Evolutionary conservation across 805 yeast genomes (phyloP).

Genomic region (Candida fluviatilis): DNA sequence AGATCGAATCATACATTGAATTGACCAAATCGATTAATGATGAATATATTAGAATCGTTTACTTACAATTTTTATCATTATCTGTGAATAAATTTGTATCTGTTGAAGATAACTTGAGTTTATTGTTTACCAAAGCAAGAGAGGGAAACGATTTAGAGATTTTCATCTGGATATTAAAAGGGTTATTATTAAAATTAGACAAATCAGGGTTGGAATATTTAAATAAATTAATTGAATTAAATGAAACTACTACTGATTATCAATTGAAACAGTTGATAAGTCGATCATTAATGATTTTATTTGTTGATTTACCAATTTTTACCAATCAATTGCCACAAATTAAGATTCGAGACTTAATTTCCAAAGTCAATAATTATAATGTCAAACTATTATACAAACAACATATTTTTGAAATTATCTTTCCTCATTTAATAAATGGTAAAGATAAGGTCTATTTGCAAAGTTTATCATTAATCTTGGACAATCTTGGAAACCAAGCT

Average conservation of each 20-base stretch:
- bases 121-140: neutral
- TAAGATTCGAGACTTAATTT: constrained; percentile 27
- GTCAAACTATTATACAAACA: constrained; percentile 76
- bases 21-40: constrained; percentile 10
- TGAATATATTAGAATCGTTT: constrained; percentile 44
- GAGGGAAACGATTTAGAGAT: constrained; percentile 44
- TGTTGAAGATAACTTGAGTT: constrained; percentile 8
- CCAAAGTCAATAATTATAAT: constrained; percentile 50
- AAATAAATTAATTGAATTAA: constrained; percentile 18
- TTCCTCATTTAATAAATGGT: constrained; percentile 51
- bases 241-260: constrained; percentile 26
- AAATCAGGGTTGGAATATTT: constrained; percentile 21
- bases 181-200: constrained; percentile 58
- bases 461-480: constrained; percentile 64
- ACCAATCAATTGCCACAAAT: constrained; percentile 35
- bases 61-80: constrained; percentile 52
- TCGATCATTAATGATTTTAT: constrained; percentile 56
- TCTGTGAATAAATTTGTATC: constrained; percentile 43
- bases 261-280: constrained; percentile 28
- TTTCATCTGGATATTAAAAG: constrained; percentile 69
- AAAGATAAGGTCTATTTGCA: constrained; percentile 52
- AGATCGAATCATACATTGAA: constrained; percentile 8
- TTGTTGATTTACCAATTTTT: constrained; percentile 63
- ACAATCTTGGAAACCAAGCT: constrained; percentile 58
- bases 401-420: constrained; percentile 58